These are phyloP conservation scores for Penicillium steckii DNA, from an alignment of 495 filamentous ascomycete species.

Conservation along the genomic window DNA sequence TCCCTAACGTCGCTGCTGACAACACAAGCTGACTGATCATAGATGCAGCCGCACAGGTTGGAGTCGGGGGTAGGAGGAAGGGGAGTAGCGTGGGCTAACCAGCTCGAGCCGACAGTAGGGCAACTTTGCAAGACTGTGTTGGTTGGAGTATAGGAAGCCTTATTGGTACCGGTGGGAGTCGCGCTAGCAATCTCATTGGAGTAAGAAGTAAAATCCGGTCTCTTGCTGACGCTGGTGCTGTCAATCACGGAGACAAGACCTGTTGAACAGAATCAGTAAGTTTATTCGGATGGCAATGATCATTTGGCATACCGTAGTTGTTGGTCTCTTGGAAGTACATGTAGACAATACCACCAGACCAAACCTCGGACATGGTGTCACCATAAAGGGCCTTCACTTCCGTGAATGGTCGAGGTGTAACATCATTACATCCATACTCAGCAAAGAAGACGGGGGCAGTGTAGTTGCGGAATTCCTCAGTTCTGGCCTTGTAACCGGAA, in stretches of 20 bases:
- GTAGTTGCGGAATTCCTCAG: slow-evolving; percentile 80
- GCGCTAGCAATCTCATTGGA: slow-evolving; percentile 66
- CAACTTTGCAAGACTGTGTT: slow-evolving; percentile 73
- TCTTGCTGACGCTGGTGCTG: slow-evolving; percentile 54
- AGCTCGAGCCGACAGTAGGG: slow-evolving; percentile 61
- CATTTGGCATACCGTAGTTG: slow-evolving; percentile 66
- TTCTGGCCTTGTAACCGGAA: slow-evolving; percentile 78
- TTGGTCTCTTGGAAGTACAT: slow-evolving; percentile 95
- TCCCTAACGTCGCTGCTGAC: slow-evolving; percentile 48
- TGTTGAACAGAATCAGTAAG: slow-evolving; percentile 12
- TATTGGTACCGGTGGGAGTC: slow-evolving; percentile 63
- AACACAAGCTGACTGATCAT: slow-evolving; percentile 65
- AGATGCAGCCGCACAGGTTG: slow-evolving; percentile 80
- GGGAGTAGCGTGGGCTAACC: slow-evolving; percentile 61
- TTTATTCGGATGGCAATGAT: background rate
- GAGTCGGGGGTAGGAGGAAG: slow-evolving; percentile 81
- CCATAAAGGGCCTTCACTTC: slow-evolving; percentile 86
- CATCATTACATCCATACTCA: slow-evolving; percentile 93
- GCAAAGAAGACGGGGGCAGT: slow-evolving; percentile 94
- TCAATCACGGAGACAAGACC: slow-evolving; percentile 71
- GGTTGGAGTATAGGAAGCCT: slow-evolving; percentile 69
- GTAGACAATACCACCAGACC: slow-evolving; percentile 94
- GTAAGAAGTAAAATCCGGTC: slow-evolving; percentile 73
- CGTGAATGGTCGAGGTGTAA: slow-evolving; percentile 72
- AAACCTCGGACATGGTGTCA: slow-evolving; percentile 74